Conservation (phyloP, 257 asterid genomes). For the Mentha longifolia region DNA sequence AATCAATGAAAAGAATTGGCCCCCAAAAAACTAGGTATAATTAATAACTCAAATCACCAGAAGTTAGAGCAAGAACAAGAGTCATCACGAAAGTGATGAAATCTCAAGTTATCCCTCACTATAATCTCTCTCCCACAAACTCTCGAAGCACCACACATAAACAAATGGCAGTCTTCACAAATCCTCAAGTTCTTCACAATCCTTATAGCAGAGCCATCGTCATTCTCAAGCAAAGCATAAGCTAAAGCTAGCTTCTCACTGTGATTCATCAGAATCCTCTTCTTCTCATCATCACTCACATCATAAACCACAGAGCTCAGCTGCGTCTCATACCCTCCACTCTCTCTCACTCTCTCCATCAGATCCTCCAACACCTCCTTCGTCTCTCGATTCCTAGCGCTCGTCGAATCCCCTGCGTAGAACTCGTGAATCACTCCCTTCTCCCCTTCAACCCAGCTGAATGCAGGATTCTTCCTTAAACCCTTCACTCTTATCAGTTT, state of each 20-base stretch:
- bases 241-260: conserved; percentile 83
- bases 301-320: conserved; percentile 61
- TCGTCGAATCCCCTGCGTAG: conserved; percentile 64
- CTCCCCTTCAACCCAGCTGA: conserved; percentile 78
- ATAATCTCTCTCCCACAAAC: conserved; percentile 62
- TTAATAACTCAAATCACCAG: conserved; percentile 49
- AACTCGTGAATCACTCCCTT: conserved; percentile 72
- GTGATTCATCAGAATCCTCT: conserved; percentile 60
- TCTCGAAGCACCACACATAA: conserved; percentile 66
- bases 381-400: conserved; percentile 55
- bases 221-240: conserved; percentile 49
- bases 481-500: conserved; percentile 54
- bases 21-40: too few relatives aligned
- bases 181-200: conserved; percentile 82
- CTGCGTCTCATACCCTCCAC: conserved; percentile 60
- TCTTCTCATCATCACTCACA: conserved; percentile 67
- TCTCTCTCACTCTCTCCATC: conserved; percentile 34
- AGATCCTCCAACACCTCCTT: conserved; percentile 47
- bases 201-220: conserved; percentile 44
- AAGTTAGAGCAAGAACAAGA: conserved; percentile 76
- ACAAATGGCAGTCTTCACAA: conserved; percentile 83
- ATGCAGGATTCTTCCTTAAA: conserved; percentile 62
- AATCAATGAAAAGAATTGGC: too few relatives aligned
- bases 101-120: conserved; percentile 81
- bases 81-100: conserved; percentile 78